Conservation (phyloP, 495 filamentous ascomycete genomes). For the Penicillium canariense region DNA sequence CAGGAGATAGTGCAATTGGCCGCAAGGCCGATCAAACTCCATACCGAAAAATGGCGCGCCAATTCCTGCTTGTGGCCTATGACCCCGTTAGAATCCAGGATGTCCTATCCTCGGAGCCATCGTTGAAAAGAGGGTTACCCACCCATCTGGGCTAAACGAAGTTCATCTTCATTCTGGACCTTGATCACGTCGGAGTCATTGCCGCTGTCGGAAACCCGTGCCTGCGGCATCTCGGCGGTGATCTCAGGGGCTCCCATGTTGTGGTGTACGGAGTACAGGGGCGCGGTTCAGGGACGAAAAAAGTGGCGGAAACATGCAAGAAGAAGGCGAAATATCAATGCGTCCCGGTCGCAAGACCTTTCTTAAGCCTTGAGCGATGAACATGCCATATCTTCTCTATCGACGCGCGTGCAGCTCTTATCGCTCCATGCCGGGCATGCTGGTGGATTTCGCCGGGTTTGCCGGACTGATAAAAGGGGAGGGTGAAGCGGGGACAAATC, state of each 20-base stretch:
- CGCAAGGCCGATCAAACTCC: constrained; percentile 1
- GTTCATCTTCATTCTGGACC: constrained; percentile 14
- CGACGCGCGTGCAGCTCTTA: constrained; percentile 16
- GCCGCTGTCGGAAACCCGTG: neutral
- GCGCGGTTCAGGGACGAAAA: too few relatives aligned
- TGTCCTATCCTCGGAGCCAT: too few relatives aligned
- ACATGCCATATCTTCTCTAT: constrained; percentile 6
- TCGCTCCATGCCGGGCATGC: constrained; percentile 9
- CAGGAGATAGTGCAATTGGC: constrained; percentile 1
- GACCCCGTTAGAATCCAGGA: neutral
- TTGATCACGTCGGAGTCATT: constrained; percentile 11
- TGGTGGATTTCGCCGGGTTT: constrained; percentile 14
- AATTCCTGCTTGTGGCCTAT: constrained; percentile 1
- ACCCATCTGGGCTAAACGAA: constrained; percentile 5
- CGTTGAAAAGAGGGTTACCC: neutral
- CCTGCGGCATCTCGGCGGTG: neutral
- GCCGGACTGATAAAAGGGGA: constrained; percentile 16
- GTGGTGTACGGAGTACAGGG: too few relatives aligned
- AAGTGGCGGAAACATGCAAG: too few relatives aligned
- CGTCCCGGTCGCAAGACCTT: neutral
- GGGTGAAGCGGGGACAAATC: constrained; percentile 15
- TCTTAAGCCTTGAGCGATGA: constrained; percentile 4
- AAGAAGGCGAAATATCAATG: too few relatives aligned
- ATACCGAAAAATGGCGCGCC: constrained; percentile 2
- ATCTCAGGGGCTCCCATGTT: constrained; percentile 13